phyloP scores from a whole-genome alignment of 495 filamentous ascomycete species.

The Staphylotrichum tortipilum region DNA sequence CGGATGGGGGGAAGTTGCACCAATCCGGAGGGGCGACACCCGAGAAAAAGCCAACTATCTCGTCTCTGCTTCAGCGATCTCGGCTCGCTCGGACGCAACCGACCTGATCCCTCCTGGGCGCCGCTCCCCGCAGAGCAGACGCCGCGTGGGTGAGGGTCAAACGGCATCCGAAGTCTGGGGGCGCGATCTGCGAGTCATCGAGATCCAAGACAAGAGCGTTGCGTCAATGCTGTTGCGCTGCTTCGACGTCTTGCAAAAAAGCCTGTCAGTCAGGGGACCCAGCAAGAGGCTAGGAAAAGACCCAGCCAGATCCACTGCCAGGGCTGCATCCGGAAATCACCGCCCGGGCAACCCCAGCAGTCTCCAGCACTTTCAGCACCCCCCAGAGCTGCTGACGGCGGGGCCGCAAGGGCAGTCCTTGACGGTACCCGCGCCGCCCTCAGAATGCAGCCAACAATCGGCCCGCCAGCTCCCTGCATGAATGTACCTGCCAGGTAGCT shows the following conservation, averaged over 20 bases:
- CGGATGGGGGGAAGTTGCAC: background rate
- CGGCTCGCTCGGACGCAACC: background rate
- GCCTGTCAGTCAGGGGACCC: constrained; percentile 9
- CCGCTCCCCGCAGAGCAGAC: constrained; percentile 1
- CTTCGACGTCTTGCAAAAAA: constrained; percentile 3
- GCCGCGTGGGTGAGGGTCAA: background rate
- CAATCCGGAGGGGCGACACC: background rate
- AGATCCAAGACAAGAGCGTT: background rate
- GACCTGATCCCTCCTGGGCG: background rate
- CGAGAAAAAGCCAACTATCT: background rate
- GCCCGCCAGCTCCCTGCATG: background rate
- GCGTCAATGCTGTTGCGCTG: background rate
- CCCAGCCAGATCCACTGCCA: background rate
- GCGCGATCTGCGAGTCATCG: constrained; percentile 5
- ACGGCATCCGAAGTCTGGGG: background rate
- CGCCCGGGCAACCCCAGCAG: background rate
- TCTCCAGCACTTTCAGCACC: no score
- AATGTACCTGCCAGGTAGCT: constrained; percentile 18
- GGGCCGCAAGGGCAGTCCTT: background rate
- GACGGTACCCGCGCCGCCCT: constrained; percentile 12
- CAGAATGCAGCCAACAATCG: constrained; percentile 13
- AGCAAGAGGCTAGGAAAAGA: background rate
- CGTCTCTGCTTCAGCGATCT: background rate
- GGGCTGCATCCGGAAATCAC: constrained; percentile 16
- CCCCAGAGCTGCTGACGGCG: constrained; percentile 1